Base-by-base conservation (phyloP, 1,139 yeast genomes). In the Sugiyamaella neomexicana region DNA sequence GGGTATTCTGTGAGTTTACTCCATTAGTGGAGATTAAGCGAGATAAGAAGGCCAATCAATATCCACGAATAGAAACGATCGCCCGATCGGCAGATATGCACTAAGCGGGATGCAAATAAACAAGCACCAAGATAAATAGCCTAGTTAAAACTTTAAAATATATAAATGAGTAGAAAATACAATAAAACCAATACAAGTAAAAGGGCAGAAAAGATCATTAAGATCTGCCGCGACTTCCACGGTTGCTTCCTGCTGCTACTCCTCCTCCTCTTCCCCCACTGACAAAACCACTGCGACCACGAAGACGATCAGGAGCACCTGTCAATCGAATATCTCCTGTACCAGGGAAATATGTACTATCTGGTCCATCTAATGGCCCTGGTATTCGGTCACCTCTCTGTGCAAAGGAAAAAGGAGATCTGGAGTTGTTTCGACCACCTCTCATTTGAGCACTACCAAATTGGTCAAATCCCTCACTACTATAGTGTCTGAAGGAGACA, bases 391-490 rank as follows among this genome's bases (percentile, higher is more conserved):
- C 39, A 36, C 39, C 39, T 7, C 45, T 12, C 20, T 31, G 17
- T 29, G 16, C 32, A 17, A 5, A 20, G 25, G 25, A 5, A 5
- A 20, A 20, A 20, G 25, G 25, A 20, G 25, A 5, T 20, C 25
- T 3, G 5, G 25, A 20, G 25, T 3, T 5, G 25, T 5, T 20
- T 20, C 50, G 42, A 46, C 50, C 50, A 6, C 50, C 48, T 31
- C 48, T 46, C 50, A 46, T 46, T 15, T 37, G 44, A 9, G 17
- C 38, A 15, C 41, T 34, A 13, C 46, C 37, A n/a, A n/a, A 9
- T 2, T 42, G 37, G 34, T 12, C 44, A 36, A 32, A 44, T 8
- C 32, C 32, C 8, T 34, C 34, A n/a, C 32, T 45, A 17, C 48
- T 31, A 17, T 15, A 20, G 32, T 34, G 34, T 32, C 39, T 32